Evolutionary conservation across 805 yeast species (phyloP).

Genomic region (Cyberlindnera americana): DNA sequence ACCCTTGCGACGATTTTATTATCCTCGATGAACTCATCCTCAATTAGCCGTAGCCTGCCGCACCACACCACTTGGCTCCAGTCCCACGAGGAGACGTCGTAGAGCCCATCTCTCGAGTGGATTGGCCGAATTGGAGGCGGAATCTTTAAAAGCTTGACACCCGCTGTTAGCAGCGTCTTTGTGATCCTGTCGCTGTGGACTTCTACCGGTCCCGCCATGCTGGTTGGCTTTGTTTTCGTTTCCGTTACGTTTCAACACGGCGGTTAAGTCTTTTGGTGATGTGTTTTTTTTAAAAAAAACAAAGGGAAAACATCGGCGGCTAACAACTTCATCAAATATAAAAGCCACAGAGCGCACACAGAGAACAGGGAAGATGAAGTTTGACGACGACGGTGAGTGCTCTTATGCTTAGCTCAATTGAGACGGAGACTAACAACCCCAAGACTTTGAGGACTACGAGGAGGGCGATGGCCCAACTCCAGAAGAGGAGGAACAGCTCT

Average conservation of each 20-base stretch:
- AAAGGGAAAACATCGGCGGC: background rate
- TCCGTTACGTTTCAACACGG: too few relatives aligned
- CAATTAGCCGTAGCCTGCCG: slow-evolving; percentile 31
- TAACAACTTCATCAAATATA: background rate
- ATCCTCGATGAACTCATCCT: slow-evolving; percentile 19
- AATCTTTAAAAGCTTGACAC: slow-evolving; percentile 14
- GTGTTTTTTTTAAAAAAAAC: too few relatives aligned
- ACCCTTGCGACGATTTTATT: slow-evolving; percentile 5
- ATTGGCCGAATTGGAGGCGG: slow-evolving; percentile 15
- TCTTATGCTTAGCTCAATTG: too few relatives aligned
- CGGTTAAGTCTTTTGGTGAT: too few relatives aligned
- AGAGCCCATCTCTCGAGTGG: slow-evolving; percentile 3
- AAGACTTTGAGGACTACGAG: slow-evolving; percentile 30
- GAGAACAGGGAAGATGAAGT: slow-evolving; percentile 9
- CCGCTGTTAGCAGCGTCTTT: slow-evolving; percentile 6
- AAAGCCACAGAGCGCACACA: background rate
- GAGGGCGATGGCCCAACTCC: slow-evolving; percentile 32
- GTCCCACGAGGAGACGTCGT: slow-evolving; percentile 28
- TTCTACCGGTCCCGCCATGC: background rate
- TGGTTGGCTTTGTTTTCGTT: too few relatives aligned
- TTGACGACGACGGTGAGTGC: slow-evolving; percentile 29
- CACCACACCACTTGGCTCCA: slow-evolving; percentile 34
- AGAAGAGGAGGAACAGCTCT: slow-evolving; percentile 39
- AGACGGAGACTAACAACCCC: background rate
- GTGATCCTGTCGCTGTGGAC: slow-evolving; percentile 5